These are phyloP conservation scores for Hygrocybe punicea DNA, from an alignment of 768 basidiomycete genomes.

Conservation along the genomic window DNA sequence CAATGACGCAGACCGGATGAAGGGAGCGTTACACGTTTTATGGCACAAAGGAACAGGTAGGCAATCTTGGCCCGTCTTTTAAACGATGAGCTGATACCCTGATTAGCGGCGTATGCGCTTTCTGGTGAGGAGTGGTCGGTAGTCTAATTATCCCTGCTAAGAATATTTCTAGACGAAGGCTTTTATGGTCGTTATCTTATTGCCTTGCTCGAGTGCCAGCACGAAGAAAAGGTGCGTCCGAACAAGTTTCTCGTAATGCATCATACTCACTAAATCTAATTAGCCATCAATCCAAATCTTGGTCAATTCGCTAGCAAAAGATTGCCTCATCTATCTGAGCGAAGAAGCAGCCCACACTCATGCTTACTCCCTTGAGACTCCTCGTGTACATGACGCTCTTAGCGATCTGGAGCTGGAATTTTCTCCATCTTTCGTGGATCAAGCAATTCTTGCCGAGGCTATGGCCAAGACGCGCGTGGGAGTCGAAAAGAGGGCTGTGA, in stretches of 20 bases:
- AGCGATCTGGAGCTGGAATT: constrained; percentile 51
- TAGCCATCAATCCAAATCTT: constrained; percentile 78
- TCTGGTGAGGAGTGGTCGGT: constrained; percentile 45
- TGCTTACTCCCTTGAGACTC: constrained; percentile 49
- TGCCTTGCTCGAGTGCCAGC: constrained; percentile 69
- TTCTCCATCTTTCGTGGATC: constrained; percentile 40
- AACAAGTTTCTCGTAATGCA: background rate
- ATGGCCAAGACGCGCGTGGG: constrained; percentile 42
- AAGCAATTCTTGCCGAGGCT: constrained; percentile 43
- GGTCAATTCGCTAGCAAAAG: constrained; percentile 57
- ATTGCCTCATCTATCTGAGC: constrained; percentile 55
- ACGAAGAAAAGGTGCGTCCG: constrained; percentile 71
- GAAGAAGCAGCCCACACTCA: constrained; percentile 67
- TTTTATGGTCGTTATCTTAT: constrained; percentile 57
- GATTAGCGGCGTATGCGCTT: constrained; percentile 62
- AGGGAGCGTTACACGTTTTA: constrained; percentile 83
- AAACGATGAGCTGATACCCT: constrained; percentile 7
- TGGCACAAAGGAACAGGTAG: constrained; percentile 68
- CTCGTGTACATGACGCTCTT: constrained; percentile 48
- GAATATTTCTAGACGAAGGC: constrained; percentile 45
- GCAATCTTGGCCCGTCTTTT: constrained; percentile 16
- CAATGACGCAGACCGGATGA: constrained; percentile 89
- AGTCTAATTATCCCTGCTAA: constrained; percentile 4
- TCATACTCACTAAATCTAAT: background rate
- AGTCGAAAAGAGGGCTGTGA: constrained; percentile 41